Evolutionary conservation across 495 filamentous ascomycete species (phyloP).

Genomic region (Aspergillus saccharolyticus): DNA sequence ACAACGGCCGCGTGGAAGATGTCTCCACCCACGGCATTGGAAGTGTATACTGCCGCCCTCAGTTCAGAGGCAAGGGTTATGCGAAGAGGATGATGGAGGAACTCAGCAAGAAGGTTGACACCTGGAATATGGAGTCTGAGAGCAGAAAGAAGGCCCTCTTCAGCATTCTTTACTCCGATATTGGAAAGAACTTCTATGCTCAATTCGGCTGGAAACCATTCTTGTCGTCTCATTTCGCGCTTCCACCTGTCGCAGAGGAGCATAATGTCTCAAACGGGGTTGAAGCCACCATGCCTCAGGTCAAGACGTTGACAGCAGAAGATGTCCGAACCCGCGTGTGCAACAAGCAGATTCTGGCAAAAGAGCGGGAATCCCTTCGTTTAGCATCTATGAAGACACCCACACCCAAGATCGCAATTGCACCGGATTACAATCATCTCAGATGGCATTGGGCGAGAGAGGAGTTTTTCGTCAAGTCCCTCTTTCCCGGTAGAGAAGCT

Average conservation of each 20-base stretch:
- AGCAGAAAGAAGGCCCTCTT: conserved; percentile 44
- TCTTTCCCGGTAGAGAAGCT: conserved; percentile 30
- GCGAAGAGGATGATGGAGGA: conserved; percentile 66
- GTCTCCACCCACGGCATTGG: conserved; percentile 74
- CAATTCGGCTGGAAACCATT: conserved; percentile 75
- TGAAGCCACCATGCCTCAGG: conserved; percentile 11
- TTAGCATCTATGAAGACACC: conserved; percentile 28
- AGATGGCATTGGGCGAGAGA: conserved; percentile 85
- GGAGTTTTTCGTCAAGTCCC: conserved; percentile 65
- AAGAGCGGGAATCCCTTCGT: conserved; percentile 30
- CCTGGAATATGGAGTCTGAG: conserved; percentile 45
- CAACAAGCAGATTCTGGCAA: conserved; percentile 26
- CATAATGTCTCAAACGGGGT: conserved; percentile 15
- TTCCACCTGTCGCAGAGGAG: conserved; percentile 42
- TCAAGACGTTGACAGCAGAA: conserved; percentile 23
- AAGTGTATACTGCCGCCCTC: conserved; percentile 75
- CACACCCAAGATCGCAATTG: conserved; percentile 53
- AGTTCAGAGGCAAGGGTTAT: conserved; percentile 72
- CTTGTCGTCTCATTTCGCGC: conserved; percentile 61
- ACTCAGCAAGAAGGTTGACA: conserved; percentile 47
- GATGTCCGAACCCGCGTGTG: conserved; percentile 35
- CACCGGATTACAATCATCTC: conserved; percentile 68
- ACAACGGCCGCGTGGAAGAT: conserved; percentile 50
- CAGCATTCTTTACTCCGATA: conserved; percentile 85
- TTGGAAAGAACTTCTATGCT: conserved; percentile 90